A percentile compares a stretch with the other conserved stretches of the same genome.
Conservation (phyloP, 1,284 basidiomycete species). For the Leccinum pachyderme region DNA sequence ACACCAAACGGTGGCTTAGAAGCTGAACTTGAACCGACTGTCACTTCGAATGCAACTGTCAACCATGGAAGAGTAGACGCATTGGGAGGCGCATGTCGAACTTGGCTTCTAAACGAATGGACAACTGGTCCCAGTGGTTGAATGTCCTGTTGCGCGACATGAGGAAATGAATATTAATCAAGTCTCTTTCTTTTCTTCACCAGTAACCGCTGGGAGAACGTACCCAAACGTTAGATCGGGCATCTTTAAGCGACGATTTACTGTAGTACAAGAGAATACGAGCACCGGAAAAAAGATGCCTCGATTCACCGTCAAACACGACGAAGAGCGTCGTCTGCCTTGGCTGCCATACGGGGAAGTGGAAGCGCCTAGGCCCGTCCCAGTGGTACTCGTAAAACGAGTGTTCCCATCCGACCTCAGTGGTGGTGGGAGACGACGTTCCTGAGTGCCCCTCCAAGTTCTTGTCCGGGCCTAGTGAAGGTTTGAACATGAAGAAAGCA, state of each 20-base stretch:
- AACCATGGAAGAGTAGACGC: conserved; percentile 18
- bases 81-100: conserved; percentile 10
- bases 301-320: conserved; percentile 23
- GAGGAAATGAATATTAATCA: background rate
- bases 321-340: conserved; percentile 25
- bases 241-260: conserved; percentile 4
- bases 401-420: conserved; percentile 1
- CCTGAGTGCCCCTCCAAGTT: background rate
- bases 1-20: conserved; percentile 2
- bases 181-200: background rate
- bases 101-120: conserved; percentile 13
- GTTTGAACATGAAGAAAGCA: background rate
- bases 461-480: background rate
- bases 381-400: conserved; percentile 26
- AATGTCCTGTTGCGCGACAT: conserved; percentile 12
- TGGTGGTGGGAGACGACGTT: background rate
- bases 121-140: conserved; percentile 14
- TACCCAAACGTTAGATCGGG: conserved; percentile 20
- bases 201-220: background rate
- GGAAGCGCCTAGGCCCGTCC: conserved; percentile 25
- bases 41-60: conserved; percentile 25
- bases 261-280: conserved; percentile 19
- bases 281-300: conserved; percentile 21
- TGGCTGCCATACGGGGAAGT: conserved; percentile 28
- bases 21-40: background rate